These are phyloP conservation scores for Rhizophora mangle DNA, from an alignment of 345 rosid species.

Conservation along the genomic window DNA sequence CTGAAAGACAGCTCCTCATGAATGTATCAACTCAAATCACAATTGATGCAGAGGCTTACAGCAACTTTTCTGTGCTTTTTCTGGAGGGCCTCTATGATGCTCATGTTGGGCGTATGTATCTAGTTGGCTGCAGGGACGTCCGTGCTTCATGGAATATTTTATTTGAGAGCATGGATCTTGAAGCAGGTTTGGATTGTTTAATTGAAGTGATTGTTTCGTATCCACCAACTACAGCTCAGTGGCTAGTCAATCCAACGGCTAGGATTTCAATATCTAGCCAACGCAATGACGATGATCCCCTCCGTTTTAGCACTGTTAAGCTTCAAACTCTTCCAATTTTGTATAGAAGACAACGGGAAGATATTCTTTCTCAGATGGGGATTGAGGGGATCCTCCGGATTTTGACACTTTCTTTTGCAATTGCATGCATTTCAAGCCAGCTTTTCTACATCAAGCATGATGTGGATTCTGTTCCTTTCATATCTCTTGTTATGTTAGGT, in stretches of 20 bases:
- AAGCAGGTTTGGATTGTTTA: constrained; percentile 76
- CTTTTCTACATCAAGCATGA: constrained; percentile 49
- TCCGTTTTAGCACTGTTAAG: constrained; percentile 45
- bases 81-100: constrained; percentile 84
- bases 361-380: constrained; percentile 68
- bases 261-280: constrained; percentile 60
- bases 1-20: constrained; percentile 72
- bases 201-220: constrained; percentile 60
- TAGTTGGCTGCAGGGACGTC: constrained; percentile 86
- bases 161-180: constrained; percentile 75
- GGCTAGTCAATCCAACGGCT: constrained; percentile 79
- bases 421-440: constrained; percentile 67
- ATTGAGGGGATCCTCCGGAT: constrained; percentile 75
- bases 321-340: constrained; percentile 62
- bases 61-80: constrained; percentile 61
- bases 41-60: constrained; percentile 35
- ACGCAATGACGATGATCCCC: constrained; percentile 76
- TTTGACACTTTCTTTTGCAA: constrained; percentile 63
- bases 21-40: constrained; percentile 78
- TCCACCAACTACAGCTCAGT: constrained; percentile 72
- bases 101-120: constrained; percentile 70
- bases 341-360: constrained; percentile 78
- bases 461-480: constrained; percentile 44
- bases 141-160: constrained; percentile 72
- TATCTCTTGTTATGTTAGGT: constrained; percentile 83